Percentiles rank a stretch among this genome's conserved stretches.
Conservation (phyloP, 2,329 filamentous ascomycete genomes). For the Ascochyta viciae-villosae region DNA sequence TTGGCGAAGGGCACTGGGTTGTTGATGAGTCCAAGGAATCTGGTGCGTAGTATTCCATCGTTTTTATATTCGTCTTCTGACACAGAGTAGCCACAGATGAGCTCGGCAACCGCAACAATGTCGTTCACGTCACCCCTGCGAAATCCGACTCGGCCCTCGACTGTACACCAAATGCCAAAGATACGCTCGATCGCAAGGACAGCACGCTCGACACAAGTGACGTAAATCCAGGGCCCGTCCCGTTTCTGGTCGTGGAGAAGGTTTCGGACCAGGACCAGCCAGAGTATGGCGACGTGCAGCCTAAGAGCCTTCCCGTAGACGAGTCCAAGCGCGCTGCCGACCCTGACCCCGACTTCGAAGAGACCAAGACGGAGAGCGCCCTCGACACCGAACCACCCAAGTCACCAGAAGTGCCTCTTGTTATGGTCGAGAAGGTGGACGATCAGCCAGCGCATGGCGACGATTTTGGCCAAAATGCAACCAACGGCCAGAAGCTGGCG, state of each 20-base stretch:
- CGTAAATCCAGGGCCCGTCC: conserved; percentile 21
- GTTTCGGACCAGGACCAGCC: conserved; percentile 27
- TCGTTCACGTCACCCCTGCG: conserved; percentile 48
- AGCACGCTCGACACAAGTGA: conserved; percentile 19
- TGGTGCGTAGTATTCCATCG: conserved; percentile 55
- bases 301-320: conserved; percentile 21
- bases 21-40: conserved; percentile 68
- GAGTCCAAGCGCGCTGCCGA: conserved; percentile 31
- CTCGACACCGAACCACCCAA: conserved; percentile 16
- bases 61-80: conserved; percentile 21
- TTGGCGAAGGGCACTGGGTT: conserved; percentile 70
- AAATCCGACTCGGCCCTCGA: background rate
- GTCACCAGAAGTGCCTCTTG: conserved; percentile 27
- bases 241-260: conserved; percentile 34
- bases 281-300: conserved; percentile 24
- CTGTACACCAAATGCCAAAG: conserved; percentile 1
- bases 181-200: conserved; percentile 26
- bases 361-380: conserved; percentile 22
- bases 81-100: conserved; percentile 56
- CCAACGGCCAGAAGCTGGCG: conserved; percentile 43
- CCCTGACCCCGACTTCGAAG: conserved; percentile 30
- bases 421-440: conserved; percentile 49
- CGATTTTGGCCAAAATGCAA: conserved; percentile 45
- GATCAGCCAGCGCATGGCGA: conserved; percentile 44
- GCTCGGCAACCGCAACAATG: conserved; percentile 62